phyloP scores from a whole-genome alignment of 495 filamentous ascomycete genomes.

The Lasiosphaeriaceae sp. region DNA sequence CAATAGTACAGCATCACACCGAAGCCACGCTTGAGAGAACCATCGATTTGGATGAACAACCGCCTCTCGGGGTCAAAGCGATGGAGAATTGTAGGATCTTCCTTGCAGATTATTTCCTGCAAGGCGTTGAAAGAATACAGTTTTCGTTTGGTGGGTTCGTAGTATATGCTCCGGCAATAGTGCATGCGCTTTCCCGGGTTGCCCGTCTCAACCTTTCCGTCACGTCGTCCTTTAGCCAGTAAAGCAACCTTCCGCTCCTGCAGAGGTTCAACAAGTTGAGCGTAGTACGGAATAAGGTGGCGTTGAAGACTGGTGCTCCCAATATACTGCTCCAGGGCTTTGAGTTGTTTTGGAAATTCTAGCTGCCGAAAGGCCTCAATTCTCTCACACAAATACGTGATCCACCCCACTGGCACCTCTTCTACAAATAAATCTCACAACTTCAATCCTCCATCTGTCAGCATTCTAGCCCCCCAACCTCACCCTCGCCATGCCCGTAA shows the following conservation, averaged over 20 bases:
- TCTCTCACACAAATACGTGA: too few relatives aligned
- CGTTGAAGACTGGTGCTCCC: not conserved
- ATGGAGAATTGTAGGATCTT: not conserved
- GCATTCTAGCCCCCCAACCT: too few relatives aligned
- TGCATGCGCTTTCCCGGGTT: not conserved
- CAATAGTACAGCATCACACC: not conserved
- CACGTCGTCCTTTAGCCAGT: not conserved
- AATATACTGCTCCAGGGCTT: not conserved
- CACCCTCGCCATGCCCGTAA: too few relatives aligned
- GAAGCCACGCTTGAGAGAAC: not conserved
- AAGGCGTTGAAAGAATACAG: not conserved
- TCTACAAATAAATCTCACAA: too few relatives aligned
- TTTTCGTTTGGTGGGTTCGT: not conserved
- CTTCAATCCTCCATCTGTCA: too few relatives aligned
- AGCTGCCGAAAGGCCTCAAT: not conserved
- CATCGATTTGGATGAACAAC: not conserved
- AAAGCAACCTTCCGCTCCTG: not conserved
- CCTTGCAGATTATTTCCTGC: not conserved
- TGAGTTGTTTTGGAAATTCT: not conserved
- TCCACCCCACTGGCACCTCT: too few relatives aligned
- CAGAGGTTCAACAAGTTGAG: not conserved
- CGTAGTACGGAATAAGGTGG: not conserved
- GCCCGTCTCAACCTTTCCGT: not conserved
- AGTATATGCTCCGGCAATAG: not conserved
- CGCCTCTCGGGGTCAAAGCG: not conserved